Evolutionary conservation across 2,329 filamentous ascomycete species (phyloP).

Genomic region (Colletotrichum scovillei): DNA sequence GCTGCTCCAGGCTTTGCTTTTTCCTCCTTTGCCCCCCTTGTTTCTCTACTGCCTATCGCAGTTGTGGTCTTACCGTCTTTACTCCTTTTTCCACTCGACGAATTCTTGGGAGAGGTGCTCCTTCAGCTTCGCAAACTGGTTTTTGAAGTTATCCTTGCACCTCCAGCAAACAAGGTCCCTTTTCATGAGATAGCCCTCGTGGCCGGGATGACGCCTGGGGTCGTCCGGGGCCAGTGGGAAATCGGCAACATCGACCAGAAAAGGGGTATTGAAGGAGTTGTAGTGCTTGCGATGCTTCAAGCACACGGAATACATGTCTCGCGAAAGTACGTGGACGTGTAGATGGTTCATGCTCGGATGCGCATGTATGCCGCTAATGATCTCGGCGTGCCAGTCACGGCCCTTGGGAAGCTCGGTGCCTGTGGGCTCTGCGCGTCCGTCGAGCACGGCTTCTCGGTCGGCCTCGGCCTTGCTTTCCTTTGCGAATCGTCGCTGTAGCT

Average conservation of each 20-base stretch:
- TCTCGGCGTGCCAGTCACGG: slow-evolving; percentile 81
- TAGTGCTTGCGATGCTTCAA: slow-evolving; percentile 90
- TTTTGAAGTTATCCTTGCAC: slow-evolving; percentile 79
- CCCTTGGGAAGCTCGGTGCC: slow-evolving; percentile 70
- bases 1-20: slow-evolving; percentile 1
- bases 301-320: slow-evolving; percentile 78
- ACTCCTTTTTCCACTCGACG: slow-evolving; percentile 77
- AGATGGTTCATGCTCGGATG: slow-evolving; percentile 92
- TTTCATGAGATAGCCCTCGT: slow-evolving; percentile 67
- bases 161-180: slow-evolving; percentile 84
- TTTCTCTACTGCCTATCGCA: not conserved
- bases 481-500: slow-evolving; percentile 78
- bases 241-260: slow-evolving; percentile 82
- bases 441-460: slow-evolving; percentile 73
- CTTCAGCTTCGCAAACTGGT: slow-evolving; percentile 80
- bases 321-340: slow-evolving; percentile 88
- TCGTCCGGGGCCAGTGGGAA: slow-evolving; percentile 81
- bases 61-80: slow-evolving; percentile 33
- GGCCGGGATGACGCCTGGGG: slow-evolving; percentile 65
- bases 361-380: slow-evolving; percentile 85
- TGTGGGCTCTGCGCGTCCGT: slow-evolving; percentile 62
- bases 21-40: not conserved
- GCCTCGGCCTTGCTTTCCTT: slow-evolving; percentile 71
- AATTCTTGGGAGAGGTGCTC: slow-evolving; percentile 81
- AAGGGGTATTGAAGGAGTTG: slow-evolving; percentile 88